Conservation (phyloP, 169 alveolate genomes). For the Amoebophrya sp. region DNA sequence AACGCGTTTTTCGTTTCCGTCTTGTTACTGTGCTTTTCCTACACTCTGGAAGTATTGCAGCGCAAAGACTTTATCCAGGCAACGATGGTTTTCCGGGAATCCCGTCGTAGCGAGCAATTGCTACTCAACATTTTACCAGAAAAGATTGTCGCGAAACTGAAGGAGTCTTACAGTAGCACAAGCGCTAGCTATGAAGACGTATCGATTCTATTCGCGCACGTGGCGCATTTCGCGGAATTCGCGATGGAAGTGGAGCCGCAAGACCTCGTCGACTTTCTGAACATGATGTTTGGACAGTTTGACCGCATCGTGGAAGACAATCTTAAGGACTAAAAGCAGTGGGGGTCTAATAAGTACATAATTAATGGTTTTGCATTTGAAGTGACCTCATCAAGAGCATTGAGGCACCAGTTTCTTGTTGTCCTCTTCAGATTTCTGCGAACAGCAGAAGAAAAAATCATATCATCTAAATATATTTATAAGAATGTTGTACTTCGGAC, state of each 20-base stretch:
- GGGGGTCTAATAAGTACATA: too few relatives aligned
- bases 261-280: constrained; percentile 2
- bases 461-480: too few relatives aligned
- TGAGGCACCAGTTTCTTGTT: too few relatives aligned
- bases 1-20: background rate
- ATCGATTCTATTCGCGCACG: constrained; percentile 23
- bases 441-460: too few relatives aligned
- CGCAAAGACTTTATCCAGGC: constrained; percentile 38
- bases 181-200: constrained; percentile 23
- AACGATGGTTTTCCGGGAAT: constrained; percentile 22
- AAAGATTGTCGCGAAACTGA: constrained; percentile 27
- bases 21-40: background rate
- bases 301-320: constrained; percentile 24
- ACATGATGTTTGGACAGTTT: constrained; percentile 19
- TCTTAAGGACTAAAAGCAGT: too few relatives aligned
- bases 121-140: constrained; percentile 24
- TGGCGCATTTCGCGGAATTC: background rate
- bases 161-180: constrained; percentile 31
- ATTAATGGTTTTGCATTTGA: too few relatives aligned
- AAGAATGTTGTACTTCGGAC: too few relatives aligned
- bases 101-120: constrained; percentile 14
- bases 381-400: too few relatives aligned
- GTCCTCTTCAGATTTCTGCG: too few relatives aligned
- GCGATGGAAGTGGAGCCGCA: background rate
- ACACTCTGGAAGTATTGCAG: constrained; percentile 7